Evolutionary conservation across 495 filamentous ascomycete species (phyloP), one percentile per base, ranked within the genome.

Genomic region (Hypomontagnella submonticulosa): DNA sequence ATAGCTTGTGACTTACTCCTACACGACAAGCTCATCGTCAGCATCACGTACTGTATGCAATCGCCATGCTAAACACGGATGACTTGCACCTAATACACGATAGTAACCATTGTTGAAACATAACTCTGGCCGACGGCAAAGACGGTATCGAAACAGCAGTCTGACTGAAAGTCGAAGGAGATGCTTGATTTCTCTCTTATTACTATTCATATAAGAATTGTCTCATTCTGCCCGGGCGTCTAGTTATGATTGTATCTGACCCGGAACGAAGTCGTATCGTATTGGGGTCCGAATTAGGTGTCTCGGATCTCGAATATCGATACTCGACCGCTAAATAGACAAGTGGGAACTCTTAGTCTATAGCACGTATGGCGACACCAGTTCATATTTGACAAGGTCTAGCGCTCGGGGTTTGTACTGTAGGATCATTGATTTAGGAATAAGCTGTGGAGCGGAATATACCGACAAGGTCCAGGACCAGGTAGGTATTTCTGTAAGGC

Each of bases 381-480:
- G 18, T 56, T 36, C 18, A 54, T 50, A 51, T 48, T 44, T 42
- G 48, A 50, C 56, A 66, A 55, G 63, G 57, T 54, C 42, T 51
- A 47, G 51, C 40, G 63, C 51, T 61, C 46, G 57, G 63, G 50
- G 63, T 36, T 49, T 33, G 50, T 60, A 56, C 56, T 33, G 50
- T 60, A 56, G 40, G 46, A 27, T 27, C 23, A 27, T 27, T 48
- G 54, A 63, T 52, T 57, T 20, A 40, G 32, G 48, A 43, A 56
- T 19, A 19, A 43, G 49, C 37, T 13, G 42, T 46, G 33, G 42
- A 16, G 42, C 42, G 41, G 27, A 32, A 46, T 8, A 50, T 51
- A 34, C 63, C 49, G 43, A 47, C 18, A 49, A 55, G 19, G 33
- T 19, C 37, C 16, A 27, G 15, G 57, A 52, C 49, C 38, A 40